Conservation (phyloP, 2,329 filamentous ascomycete species). For the Cladosporium sp. region DNA sequence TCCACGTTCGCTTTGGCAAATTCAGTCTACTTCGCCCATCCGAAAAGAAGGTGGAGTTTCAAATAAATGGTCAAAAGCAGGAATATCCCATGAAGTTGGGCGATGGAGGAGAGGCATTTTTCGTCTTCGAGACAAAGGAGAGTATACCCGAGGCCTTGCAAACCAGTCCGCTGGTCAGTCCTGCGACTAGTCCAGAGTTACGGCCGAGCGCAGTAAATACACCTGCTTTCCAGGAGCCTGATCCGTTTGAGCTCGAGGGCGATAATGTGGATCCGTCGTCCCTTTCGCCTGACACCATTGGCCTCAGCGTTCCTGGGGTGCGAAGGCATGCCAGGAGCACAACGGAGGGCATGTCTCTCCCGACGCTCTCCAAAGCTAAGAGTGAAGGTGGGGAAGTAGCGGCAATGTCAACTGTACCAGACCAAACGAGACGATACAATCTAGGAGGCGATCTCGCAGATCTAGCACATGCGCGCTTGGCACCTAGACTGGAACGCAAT, state of each 20-base stretch:
- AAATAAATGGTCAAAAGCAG: constrained; percentile 88
- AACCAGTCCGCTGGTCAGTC: constrained; percentile 90
- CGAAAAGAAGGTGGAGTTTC: constrained; percentile 98
- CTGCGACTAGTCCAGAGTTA: constrained; percentile 76
- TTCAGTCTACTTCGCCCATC: constrained; percentile 92
- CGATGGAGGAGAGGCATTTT: constrained; percentile 96
- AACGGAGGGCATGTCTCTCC: constrained; percentile 29
- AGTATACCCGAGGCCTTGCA: constrained; percentile 90
- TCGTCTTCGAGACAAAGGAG: constrained; percentile 93
- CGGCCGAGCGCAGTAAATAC: constrained; percentile 50
- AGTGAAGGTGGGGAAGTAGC: constrained; percentile 47
- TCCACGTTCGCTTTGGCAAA: constrained; percentile 98
- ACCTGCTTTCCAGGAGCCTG: constrained; percentile 64
- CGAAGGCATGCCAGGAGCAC: constrained; percentile 31
- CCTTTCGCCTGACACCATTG: background rate
- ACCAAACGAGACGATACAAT: constrained; percentile 18
- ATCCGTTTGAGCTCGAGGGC: constrained; percentile 66
- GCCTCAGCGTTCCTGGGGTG: background rate
- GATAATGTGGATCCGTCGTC: constrained; percentile 22
- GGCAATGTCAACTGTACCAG: constrained; percentile 30
- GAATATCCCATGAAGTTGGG: constrained; percentile 98
- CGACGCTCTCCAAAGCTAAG: constrained; percentile 38
- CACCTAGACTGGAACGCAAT: constrained; percentile 45
- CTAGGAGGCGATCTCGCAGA: constrained; percentile 26
- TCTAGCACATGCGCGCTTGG: constrained; percentile 6